phyloP scores from a whole-genome alignment of 2,329 filamentous ascomycete genomes.

The Talaromyces sp. region DNA sequence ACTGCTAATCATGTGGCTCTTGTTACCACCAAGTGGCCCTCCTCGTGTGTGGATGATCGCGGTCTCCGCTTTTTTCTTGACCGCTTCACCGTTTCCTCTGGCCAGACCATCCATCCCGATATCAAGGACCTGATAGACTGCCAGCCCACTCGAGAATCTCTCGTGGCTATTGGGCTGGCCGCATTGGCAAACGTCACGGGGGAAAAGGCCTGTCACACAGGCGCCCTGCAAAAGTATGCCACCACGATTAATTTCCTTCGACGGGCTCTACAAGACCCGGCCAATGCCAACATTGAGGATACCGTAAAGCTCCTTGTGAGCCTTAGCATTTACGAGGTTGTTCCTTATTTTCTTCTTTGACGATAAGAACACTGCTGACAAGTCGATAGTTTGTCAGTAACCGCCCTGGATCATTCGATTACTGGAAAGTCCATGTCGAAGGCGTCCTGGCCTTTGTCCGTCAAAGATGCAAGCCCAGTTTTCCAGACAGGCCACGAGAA shows the following conservation, averaged over 20 bases:
- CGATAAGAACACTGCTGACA: not conserved
- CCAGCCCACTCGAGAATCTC: slow-evolving; percentile 16
- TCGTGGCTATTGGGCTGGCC: slow-evolving; percentile 19
- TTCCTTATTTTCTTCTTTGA: not conserved
- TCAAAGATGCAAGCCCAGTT: not conserved
- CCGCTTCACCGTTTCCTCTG: slow-evolving; percentile 14
- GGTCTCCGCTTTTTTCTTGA: slow-evolving; percentile 20
- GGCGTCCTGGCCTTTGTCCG: not conserved
- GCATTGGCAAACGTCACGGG: slow-evolving; percentile 20
- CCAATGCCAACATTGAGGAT: slow-evolving; percentile 5
- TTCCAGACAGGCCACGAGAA: not conserved
- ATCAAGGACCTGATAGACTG: slow-evolving; percentile 9
- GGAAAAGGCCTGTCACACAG: slow-evolving; percentile 12
- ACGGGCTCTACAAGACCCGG: slow-evolving; percentile 14
- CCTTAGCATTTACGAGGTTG: not conserved
- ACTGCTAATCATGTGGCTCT: too few relatives aligned
- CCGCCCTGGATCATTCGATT: slow-evolving; percentile 18
- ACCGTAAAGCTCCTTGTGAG: not conserved
- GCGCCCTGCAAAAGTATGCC: slow-evolving; percentile 19
- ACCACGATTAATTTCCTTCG: slow-evolving; percentile 13
- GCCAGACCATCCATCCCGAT: not conserved
- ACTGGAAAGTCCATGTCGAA: slow-evolving; percentile 14
- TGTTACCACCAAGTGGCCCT: not conserved
- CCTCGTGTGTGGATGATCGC: slow-evolving; percentile 14
- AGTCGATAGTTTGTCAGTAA: slow-evolving; percentile 14